Evolutionary conservation across 352 stramenopile species (phyloP), one percentile per base, ranked within the genome.

Genomic region (Globisporangium takayamanum): DNA sequence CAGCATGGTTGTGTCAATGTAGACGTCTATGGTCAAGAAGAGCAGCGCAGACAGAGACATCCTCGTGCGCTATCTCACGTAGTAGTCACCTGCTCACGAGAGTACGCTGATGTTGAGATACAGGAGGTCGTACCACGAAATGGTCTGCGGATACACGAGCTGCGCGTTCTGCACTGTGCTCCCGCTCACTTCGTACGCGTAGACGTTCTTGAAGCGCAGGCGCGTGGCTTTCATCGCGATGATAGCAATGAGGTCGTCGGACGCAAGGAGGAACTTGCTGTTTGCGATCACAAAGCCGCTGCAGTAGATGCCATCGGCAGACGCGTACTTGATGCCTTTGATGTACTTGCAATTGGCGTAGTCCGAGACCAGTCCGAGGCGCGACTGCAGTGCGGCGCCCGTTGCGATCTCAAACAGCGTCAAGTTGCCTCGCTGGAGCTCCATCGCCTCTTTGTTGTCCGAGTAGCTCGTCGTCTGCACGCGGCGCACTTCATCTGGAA

Each of bases 211-310:
- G 5, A 39, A 39, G 33, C 33, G 33, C 33, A 39, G 33, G 33
- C 33, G 33, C 33, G 33, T 39, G 33, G 11, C 33, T 39, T 39
- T 39, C 33, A 51, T 30, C 22, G 16, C 18, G 5, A 69, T 20
- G 28, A 74, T 63, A 12, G 51, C 55, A 44, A 64, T 53, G 33
- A 57, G 66, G 25, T 72, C 64, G 52, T 55, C 52, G 20, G 59
- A 67, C 7, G 52, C 44, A 8, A 74, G 42, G 4, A 74, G 52
- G 33, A 67, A 74, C 49, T 67, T 63, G 50, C 55, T 36, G 59
- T 69, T 67, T 18, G 55, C 67, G 28, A 73, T 72, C 16, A 75
- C 60, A 59, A 70, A 80, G 22, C 67, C 63, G 36, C 18, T 55
- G 50, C 50, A 55, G 50, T 55, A 46, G 41, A 46, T 46, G 26